Conservation (phyloP, 306 rosid genomes). For the Begonia fuchsioides region DNA sequence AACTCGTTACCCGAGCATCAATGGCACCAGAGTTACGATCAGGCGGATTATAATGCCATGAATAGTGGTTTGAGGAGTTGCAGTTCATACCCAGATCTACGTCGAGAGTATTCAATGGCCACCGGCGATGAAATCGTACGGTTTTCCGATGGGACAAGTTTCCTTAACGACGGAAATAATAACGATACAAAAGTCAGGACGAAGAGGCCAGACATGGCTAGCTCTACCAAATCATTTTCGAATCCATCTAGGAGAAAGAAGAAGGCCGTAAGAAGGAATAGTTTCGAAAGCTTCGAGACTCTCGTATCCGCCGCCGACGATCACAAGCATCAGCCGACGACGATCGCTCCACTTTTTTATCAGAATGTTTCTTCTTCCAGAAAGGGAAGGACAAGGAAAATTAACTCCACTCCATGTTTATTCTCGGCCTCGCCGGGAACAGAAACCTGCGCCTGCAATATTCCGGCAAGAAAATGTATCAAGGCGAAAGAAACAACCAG, state of each 20-base stretch:
- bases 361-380: constrained; percentile 30
- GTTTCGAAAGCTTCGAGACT: constrained; percentile 40
- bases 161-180: constrained; percentile 8
- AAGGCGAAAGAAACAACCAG: constrained; percentile 15
- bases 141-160: constrained; percentile 45
- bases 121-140: constrained; percentile 42
- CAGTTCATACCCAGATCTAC: constrained; percentile 82
- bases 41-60: constrained; percentile 6
- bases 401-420: constrained; percentile 5
- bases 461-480: too few relatives aligned
- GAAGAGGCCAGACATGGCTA: constrained; percentile 14
- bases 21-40: constrained; percentile 50
- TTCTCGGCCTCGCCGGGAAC: constrained; percentile 16
- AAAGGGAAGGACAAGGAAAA: constrained; percentile 36
- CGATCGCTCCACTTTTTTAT: constrained; percentile 29
- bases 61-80: constrained; percentile 33
- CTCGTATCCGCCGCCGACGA: constrained; percentile 22
- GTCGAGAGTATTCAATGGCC: constrained; percentile 42
- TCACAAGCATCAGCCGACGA: constrained; percentile 10
- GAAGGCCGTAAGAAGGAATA: constrained; percentile 47
- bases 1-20: constrained; percentile 22
- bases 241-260: constrained; percentile 32
- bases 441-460: background rate
- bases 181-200: too few relatives aligned
- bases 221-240: constrained; percentile 44